A percentile compares a stretch with the other conserved stretches of the same genome.
Conservation (phyloP, 768 basidiomycete species). For the Tricholoma hemisulphureum region DNA sequence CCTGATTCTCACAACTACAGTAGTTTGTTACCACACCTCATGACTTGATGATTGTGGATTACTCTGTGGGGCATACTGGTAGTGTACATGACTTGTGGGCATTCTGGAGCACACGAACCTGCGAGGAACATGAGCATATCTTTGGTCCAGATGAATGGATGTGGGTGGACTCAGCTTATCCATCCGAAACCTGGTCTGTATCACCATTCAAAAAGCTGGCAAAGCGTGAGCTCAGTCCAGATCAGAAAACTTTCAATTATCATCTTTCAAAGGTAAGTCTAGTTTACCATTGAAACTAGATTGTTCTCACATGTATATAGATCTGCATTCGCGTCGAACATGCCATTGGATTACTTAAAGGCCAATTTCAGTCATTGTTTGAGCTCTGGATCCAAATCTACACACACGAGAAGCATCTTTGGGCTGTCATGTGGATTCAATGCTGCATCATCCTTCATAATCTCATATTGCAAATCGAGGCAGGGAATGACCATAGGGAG, state of each 20-base stretch:
- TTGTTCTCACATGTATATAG: background rate
- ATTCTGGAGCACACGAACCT: slow-evolving; percentile 15
- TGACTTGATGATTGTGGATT: slow-evolving; percentile 14
- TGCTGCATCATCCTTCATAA: slow-evolving; percentile 20
- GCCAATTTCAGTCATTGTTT: slow-evolving; percentile 23
- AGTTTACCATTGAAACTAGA: background rate
- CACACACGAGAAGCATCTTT: slow-evolving; percentile 10
- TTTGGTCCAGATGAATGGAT: slow-evolving; percentile 25
- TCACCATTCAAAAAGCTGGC: slow-evolving; percentile 5
- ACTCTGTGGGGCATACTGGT: background rate
- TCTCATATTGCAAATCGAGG: slow-evolving; percentile 9
- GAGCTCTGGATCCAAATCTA: slow-evolving; percentile 17
- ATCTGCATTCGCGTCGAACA: slow-evolving; percentile 21
- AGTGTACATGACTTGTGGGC: slow-evolving; percentile 23
- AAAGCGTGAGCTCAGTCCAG: slow-evolving; percentile 7
- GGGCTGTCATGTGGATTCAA: slow-evolving; percentile 16
- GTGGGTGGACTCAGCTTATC: slow-evolving; percentile 35
- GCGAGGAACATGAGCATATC: slow-evolving; percentile 13
- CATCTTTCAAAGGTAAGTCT: slow-evolving; percentile 14
- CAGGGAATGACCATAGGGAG: background rate
- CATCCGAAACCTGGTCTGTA: slow-evolving; percentile 1
- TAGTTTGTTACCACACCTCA: slow-evolving; percentile 11
- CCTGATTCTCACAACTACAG: background rate
- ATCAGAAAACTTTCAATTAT: slow-evolving; percentile 12
- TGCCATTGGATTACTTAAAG: slow-evolving; percentile 27